A percentile compares a stretch with the other conserved stretches of the same genome.
Evolutionary conservation across 345 rosid genomes (phyloP).

Genomic region (Microcos paniculata): DNA sequence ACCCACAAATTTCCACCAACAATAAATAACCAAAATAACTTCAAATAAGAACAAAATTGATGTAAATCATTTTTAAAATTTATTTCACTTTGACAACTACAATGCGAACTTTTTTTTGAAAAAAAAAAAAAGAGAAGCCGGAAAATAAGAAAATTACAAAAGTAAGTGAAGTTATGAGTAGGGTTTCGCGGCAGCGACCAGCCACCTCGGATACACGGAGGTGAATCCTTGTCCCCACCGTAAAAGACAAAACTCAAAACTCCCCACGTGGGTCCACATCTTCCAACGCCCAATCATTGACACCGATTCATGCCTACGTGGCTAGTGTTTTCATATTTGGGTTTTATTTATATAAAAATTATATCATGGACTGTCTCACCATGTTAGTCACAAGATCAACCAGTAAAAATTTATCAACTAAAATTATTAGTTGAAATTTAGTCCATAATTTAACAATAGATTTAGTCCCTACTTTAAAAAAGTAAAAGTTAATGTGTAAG

Average conservation of each 20-base stretch:
- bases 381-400: too few relatives aligned
- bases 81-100: background rate
- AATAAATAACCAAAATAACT: background rate
- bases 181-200: background rate
- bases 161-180: background rate
- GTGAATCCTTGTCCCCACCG: constrained; percentile 12
- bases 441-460: too few relatives aligned
- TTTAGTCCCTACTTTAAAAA: too few relatives aligned
- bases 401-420: too few relatives aligned
- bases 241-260: constrained; percentile 10
- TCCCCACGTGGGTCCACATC: background rate
- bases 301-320: background rate
- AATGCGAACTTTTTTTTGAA: background rate
- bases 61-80: background rate
- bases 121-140: background rate
- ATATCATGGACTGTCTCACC: too few relatives aligned
- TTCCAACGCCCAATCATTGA: constrained; percentile 6
- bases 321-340: background rate
- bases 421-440: too few relatives aligned
- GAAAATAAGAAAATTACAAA: background rate
- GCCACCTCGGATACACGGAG: constrained; percentile 33
- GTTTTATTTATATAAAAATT: too few relatives aligned
- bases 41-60: background rate
- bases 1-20: background rate
- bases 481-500: too few relatives aligned